Evolutionary conservation across 495 filamentous ascomycete genomes (phyloP), one percentile per base, ranked within the genome.

Genomic region (Aspergillus haitiensis): DNA sequence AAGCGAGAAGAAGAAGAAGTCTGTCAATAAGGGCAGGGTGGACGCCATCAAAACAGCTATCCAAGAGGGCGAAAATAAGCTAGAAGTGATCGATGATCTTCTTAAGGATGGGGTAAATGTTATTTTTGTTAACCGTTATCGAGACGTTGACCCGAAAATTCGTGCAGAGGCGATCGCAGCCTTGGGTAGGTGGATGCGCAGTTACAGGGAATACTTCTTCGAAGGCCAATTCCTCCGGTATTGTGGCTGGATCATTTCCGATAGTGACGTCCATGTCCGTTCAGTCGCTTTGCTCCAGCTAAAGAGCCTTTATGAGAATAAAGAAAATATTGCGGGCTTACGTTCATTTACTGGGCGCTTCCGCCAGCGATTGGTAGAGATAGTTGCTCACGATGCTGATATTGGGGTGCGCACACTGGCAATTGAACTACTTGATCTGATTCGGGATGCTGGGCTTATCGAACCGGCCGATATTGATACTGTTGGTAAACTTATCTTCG

Each of bases 71-170:
- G 84, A 88, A 54, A 67, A 83, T 55, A 87, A 84, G 60, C 80
- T 86, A 15, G 74, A 88, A 34, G 74, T 78, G 3, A 77, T 91
- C 49, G 84, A 92, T 62, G 79, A 77, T 2, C 81, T 84, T 53
- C 83, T 97, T 47, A 86, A 86, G 59, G 88, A 93, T 64, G 86
- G 90, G 54, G 92, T 97, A 62, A 88, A 96, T 56, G 88, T 89
- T 9, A 85, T 97, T 32, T 98, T 94, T 64, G 86, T 96, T 33
- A 92, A 98, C 71, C 89, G 94, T 31, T 98, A 97, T 70, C 90
- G 94, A 36, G 94, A 98, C 63, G 83, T 97, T 18, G 94, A 98
- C 71, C 82, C 90, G 1, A 88, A 79, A 60, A 96, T 98, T 53
- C 84, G 94, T 37, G 82, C 85, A 2, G 91, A 96, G 60, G 96